Base-by-base conservation (phyloP, 768 basidiomycete genomes). In the Amanita exitialis region DNA sequence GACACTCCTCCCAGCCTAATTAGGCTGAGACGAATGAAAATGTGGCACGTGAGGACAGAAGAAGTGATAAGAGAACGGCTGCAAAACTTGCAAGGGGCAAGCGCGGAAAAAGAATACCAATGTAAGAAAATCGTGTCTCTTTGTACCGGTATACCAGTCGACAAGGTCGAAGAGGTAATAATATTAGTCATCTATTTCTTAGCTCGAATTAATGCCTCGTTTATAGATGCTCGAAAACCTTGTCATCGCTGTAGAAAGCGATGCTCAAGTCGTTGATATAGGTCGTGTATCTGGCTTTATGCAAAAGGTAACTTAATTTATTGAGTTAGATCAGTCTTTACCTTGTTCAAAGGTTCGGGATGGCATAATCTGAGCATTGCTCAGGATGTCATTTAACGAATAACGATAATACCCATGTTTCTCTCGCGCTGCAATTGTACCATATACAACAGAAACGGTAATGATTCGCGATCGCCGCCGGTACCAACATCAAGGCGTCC, bases 101-200 rank as follows among this genome's bases (percentile, higher is more conserved):
- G 84, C 58, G 85, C 86, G 15, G 90, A 92, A 68, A 91, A 87
- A 67, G 89, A 93, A 62, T 84, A 86, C 59, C 85, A 92, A 65
- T 95, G 90, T 70, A 85, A 88, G 68, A 93, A 82, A 69, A 83
- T 98, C 54, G 84, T 99, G 21, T 82, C 91, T 12, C 69, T 93
- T 37, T 94, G 90, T 64, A 88, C 90, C 3, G 87, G 88, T 18
- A 83, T 93, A 43, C 80, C 87, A 2, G 74, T 88, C 41, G 91
- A 95, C 59, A 82, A 85, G 64, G 86, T 98, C 47, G 95, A 96
- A 64, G 82, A 83, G 61, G 93, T 94, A 64, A 74, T 2, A 37
- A 27, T 18, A 25, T 55, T 50, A 3, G 25, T 36, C 51, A 41
- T 51, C 34, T 52, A 53, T 54, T 45, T 44, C 46, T 54, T 61